Conservation (phyloP, 495 filamentous ascomycete genomes). For the Jackrogersella multiformis region DNA sequence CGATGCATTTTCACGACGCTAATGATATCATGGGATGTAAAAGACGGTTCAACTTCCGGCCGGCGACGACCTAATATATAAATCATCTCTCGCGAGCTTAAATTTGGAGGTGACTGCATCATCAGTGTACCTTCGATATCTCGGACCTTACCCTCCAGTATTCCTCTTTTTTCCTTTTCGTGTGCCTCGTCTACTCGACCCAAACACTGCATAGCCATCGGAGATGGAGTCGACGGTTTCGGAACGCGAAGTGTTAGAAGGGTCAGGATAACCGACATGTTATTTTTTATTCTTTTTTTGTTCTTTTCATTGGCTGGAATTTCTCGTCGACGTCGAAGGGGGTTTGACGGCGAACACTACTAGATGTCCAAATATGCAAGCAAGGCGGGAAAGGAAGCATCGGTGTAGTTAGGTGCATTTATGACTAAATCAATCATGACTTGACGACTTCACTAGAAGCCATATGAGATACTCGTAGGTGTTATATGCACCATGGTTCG, state of each 20-base stretch:
- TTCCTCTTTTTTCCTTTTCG: constrained; percentile 28
- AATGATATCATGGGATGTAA: constrained; percentile 48
- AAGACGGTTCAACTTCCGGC: constrained; percentile 54
- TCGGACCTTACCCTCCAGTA: constrained; percentile 33
- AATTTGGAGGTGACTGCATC: constrained; percentile 35
- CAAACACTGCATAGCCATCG: constrained; percentile 38
- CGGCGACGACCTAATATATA: constrained; percentile 58
- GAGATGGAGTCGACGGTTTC: constrained; percentile 41
- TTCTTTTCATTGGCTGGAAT: constrained; percentile 32
- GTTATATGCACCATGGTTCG: constrained; percentile 14
- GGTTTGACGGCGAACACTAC: constrained; percentile 31
- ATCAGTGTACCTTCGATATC: constrained; percentile 36
- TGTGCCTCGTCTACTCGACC: constrained; percentile 39
- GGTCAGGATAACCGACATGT: constrained; percentile 27
- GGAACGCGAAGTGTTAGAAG: constrained; percentile 41
- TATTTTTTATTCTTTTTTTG: constrained; percentile 22
- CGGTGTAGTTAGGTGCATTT: constrained; percentile 48
- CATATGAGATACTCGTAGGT: constrained; percentile 6
- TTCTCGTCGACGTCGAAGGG: constrained; percentile 30
- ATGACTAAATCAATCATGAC: constrained; percentile 49
- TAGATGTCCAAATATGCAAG: constrained; percentile 40
- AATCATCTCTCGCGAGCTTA: constrained; percentile 48
- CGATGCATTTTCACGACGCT: constrained; percentile 48
- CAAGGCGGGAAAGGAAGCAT: constrained; percentile 38
- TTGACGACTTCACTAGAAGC: constrained; percentile 40